Base-by-base conservation (phyloP, 106 monocot species). In the Amphibolis antarctica region DNA sequence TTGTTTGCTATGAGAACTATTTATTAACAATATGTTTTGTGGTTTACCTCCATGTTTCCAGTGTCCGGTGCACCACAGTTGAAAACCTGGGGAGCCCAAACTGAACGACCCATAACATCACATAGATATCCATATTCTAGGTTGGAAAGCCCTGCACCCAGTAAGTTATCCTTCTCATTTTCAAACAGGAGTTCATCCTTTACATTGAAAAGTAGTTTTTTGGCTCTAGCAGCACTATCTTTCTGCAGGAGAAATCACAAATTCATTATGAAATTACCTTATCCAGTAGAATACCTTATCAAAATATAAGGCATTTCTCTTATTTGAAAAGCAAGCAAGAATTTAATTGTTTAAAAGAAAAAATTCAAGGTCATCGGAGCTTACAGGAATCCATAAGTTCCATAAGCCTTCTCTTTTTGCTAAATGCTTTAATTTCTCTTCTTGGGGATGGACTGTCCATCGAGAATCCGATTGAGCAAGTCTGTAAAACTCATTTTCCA, bases 31-130 rank as follows among this genome's bases (percentile, higher is more conserved):
- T 14, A 46, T 46, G 9, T 46, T 46, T 46, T 14, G 9, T 9
- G 9, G 48, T n/a, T n/a, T 48, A 98, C 98, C 98, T 98, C 98
- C 98, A 91, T 98, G 69, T 98, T 98, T 42, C 98, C 98, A 24
- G 98, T 98, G 48, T 98, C 98, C 50, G 98, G 98, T 45, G 98
- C 82, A 75, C 78, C 76, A 63, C 98, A 98, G 64, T 98, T 98
- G 69, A 98, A 98, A 63, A 98, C 74, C 75, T 98, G 98, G 44
- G 98, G 91, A 20, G 87, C 98, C 87, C 98, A 98, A 55, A 85
- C 69, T 65, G 91, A 98, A 50, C 91, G 85, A 20, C 98, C 98
- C 98, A 98, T 91, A 61, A 98, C 91, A 69, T 98, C 91, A 75
- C 98, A 98, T 51, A 98, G 71, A 69, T 83, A 83, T 75, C 82